These are phyloP conservation scores for Trametes meyenii DNA, from an alignment of 768 basidiomycete species.

Conservation along the genomic window DNA sequence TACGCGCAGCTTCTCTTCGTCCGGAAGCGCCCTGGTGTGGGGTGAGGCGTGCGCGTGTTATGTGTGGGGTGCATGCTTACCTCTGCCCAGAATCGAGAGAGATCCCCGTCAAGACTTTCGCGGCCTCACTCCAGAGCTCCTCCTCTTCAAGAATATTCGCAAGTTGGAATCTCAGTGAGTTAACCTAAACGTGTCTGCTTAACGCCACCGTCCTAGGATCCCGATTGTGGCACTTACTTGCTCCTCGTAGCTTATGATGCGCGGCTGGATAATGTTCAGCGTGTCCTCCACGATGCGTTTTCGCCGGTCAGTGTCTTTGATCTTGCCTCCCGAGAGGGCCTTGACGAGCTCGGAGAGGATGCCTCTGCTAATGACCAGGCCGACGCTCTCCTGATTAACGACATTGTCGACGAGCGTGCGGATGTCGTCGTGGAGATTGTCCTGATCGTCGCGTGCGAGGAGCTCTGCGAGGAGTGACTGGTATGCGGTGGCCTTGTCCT, in stretches of 20 bases:
- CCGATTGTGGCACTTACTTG: slow-evolving; percentile 60
- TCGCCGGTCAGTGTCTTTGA: slow-evolving; percentile 57
- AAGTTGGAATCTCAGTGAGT: slow-evolving; percentile 82
- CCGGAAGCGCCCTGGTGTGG: slow-evolving; percentile 36
- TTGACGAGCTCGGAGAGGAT: slow-evolving; percentile 85
- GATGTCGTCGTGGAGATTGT: slow-evolving; percentile 55
- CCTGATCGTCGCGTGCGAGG: slow-evolving; percentile 52
- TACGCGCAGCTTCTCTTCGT: slow-evolving; percentile 85
- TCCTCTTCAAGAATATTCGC: slow-evolving; percentile 87
- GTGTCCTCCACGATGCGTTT: slow-evolving; percentile 80
- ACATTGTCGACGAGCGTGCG: slow-evolving; percentile 78
- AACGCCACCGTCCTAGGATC: slow-evolving; percentile 6
- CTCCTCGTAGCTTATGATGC: slow-evolving; percentile 92
- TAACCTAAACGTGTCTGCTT: slow-evolving; percentile 56
- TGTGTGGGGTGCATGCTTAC: slow-evolving; percentile 43
- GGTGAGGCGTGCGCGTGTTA: not conserved
- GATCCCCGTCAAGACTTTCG: slow-evolving; percentile 88
- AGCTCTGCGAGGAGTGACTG: slow-evolving; percentile 68
- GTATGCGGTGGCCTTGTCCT: slow-evolving; percentile 82
- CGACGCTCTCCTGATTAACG: slow-evolving; percentile 78
- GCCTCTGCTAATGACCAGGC: slow-evolving; percentile 87
- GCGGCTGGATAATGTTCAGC: slow-evolving; percentile 67
- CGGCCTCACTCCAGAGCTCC: slow-evolving; percentile 94
- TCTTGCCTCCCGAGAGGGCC: slow-evolving; percentile 56
- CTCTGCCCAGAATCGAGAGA: slow-evolving; percentile 88